Conservation (phyloP, 805 yeast genomes). For the Barnettozyma sucrosica region DNA sequence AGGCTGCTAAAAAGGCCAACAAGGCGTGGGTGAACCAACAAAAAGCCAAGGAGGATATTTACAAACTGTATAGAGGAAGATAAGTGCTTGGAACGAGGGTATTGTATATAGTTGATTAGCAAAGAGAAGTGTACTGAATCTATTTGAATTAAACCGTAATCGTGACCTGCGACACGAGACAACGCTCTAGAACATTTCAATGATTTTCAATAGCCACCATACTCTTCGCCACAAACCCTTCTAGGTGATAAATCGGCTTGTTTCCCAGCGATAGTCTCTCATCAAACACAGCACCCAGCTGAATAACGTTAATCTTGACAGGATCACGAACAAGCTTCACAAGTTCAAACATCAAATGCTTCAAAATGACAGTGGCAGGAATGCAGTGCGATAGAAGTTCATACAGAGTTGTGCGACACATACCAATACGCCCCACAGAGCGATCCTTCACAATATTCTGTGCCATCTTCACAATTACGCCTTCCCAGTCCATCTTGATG, state of each 20-base stretch:
- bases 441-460: constrained; percentile 52
- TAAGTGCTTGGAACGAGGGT: constrained; percentile 21
- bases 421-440: constrained; percentile 49
- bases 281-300: constrained; percentile 64
- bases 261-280: constrained; percentile 82
- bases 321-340: constrained; percentile 27
- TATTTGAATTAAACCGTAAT: not conserved
- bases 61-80: constrained; percentile 58
- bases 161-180: too few species aligned
- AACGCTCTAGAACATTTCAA: too few species aligned
- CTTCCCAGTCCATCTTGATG: constrained; percentile 83
- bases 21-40: constrained; percentile 53
- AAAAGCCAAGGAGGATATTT: constrained; percentile 45
- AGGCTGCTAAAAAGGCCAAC: constrained; percentile 55
- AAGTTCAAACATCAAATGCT: constrained; percentile 48
- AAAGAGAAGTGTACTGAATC: not conserved
- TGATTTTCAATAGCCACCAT: constrained; percentile 65
- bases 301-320: constrained; percentile 44
- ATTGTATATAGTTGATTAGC: constrained; percentile 2
- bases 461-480: constrained; percentile 66
- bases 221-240: constrained; percentile 84
- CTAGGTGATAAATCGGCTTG: constrained; percentile 89
- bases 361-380: constrained; percentile 78
- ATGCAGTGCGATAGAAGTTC: constrained; percentile 91
- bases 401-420: constrained; percentile 64